Evolutionary conservation across 2,329 filamentous ascomycete genomes (phyloP), one percentile per base, ranked within the genome.

Genomic region (Westerdykella sp.): DNA sequence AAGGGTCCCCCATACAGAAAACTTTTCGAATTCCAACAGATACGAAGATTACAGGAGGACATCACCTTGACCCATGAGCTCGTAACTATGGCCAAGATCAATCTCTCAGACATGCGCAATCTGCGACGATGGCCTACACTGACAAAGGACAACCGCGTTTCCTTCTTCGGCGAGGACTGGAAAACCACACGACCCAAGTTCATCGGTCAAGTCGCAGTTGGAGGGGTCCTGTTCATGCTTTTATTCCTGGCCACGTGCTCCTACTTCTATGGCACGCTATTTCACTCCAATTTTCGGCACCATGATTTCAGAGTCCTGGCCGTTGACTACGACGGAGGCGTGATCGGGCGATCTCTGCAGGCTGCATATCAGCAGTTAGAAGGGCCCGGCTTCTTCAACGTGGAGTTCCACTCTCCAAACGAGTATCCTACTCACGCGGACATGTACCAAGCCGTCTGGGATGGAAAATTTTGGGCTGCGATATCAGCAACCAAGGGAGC

Each of bases 401-500:
- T 58, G 5, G 39, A 48, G 5, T 50, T 48, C 37, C 43, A 46
- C 10, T 34, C 49, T 4, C 41, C 37, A 32, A 31, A 48, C 25
- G 48, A 59, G 13, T 58, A 39, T 45, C 47, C 50, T n/a, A 47
- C 47, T 4, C 44, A 51, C 30, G 25, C 46, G 40, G 51, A 59
- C 23, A 45, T 60, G 25, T 46, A 53, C n/a, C 39, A 53, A 16
- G 51, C 50, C 28, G 57, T 64, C 5, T 56, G 56, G 34, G 34
- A 51, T 15, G 53, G 50, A 13, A 42, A 56, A 13, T 62, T 56
- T 43, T 64, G 60, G 60, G 62, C 49, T n/a, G 55, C 59, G 2
- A 46, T 65, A 2, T 54, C 54, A 23, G 48, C 49, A 4, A 54
- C 47, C 11, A 25, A 53, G n/a, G 65, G 65, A 37, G 69, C 72